A percentile compares a stretch with the other conserved stretches of the same genome.
Evolutionary conservation across 164 flowering plant genomes (phyloP).

Genomic region (Tetracentron sinense): DNA sequence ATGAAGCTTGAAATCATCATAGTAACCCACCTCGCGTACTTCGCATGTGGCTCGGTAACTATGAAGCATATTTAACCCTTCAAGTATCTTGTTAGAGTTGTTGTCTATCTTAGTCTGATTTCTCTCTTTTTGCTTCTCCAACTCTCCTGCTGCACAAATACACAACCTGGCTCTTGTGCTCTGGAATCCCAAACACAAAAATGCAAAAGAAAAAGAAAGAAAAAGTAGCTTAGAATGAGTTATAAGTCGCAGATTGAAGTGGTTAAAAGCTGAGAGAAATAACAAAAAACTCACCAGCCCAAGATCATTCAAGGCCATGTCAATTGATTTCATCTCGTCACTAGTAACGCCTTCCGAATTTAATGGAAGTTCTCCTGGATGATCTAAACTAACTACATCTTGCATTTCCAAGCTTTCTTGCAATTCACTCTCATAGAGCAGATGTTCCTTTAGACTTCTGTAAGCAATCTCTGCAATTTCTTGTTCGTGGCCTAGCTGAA

Average conservation of each 20-base stretch:
- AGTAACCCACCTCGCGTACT: slow-evolving; percentile 45
- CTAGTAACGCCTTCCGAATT: slow-evolving; percentile 21
- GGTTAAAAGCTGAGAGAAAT: neutral
- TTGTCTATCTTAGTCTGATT: slow-evolving; percentile 38
- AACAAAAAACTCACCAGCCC: slow-evolving; percentile 50
- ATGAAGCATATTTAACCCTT: slow-evolving; percentile 25
- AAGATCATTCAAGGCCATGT: slow-evolving; percentile 41
- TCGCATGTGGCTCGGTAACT: slow-evolving; percentile 38
- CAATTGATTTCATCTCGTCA: slow-evolving; percentile 13
- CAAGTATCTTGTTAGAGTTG: slow-evolving; percentile 35
- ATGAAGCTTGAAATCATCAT: slow-evolving; percentile 64
- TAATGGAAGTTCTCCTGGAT: slow-evolving; percentile 37
- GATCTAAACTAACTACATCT: slow-evolving; percentile 30
- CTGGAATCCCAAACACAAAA: slow-evolving; percentile 30
- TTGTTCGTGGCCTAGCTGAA: slow-evolving; percentile 35
- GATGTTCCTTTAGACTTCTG: slow-evolving; percentile 48
- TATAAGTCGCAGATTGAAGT: neutral
- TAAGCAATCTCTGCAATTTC: slow-evolving; percentile 24
- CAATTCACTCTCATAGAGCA: slow-evolving; percentile 33
- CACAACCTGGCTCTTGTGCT: slow-evolving; percentile 61
- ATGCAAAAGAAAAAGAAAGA: no score
- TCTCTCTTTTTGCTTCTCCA: slow-evolving; percentile 41
- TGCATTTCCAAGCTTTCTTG: slow-evolving; percentile 33
- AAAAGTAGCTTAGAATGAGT: no score
- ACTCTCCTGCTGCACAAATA: slow-evolving; percentile 65